Base-by-base conservation (phyloP, 805 yeast genomes). In the Kodamaea fukazawae region DNA sequence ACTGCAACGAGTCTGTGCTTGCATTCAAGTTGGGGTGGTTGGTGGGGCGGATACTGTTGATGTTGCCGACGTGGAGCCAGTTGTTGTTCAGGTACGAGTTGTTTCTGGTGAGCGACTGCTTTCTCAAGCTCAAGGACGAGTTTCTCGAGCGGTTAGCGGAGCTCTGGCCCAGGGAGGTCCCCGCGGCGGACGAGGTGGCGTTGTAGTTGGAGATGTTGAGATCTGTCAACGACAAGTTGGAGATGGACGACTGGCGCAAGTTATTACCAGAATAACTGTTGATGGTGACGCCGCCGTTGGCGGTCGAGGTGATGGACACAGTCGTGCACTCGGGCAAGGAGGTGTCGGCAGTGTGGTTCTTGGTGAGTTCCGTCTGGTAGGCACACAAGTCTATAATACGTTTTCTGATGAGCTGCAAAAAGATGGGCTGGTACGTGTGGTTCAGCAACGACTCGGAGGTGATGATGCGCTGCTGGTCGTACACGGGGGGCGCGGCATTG, bases 1-100 rank as follows among this genome's bases (percentile, higher is more conserved):
- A 67, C 48, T 65, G 73, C 46, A 69, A 60, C 7, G 71, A 65
- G 45, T 69, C 73, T 1, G 72, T 57, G 37, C 69, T 63, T 15
- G 44, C 51, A 33, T 54, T 57, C 15, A 49, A 39, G 23, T 55
- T 55, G 7, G 55, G 59, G 32, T 54, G 45, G 30, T 41, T 40
- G 13, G 46, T 42, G n/a, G 60, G 53, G 40, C 67, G 59, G 10
- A 61, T 55, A 38, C 55, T 61, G 44, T 55, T 58, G 42, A 68
- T 55, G 47, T 68, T 69, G 4, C 75, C 75, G 29, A 69, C 66
- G 51, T 69, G 75, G 32, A 68, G 55, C 75, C 73, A 68, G 43
- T 57, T 65, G 44, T 55, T 55, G 22, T 58, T 59, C 32, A 52
- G 53, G 36, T 54, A 55, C 8, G 71, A 64, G 46, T 67, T 67